Evolutionary conservation across 176 grass and related monocot species (phyloP).

Genomic region (Eremochloa ophiuroides): DNA sequence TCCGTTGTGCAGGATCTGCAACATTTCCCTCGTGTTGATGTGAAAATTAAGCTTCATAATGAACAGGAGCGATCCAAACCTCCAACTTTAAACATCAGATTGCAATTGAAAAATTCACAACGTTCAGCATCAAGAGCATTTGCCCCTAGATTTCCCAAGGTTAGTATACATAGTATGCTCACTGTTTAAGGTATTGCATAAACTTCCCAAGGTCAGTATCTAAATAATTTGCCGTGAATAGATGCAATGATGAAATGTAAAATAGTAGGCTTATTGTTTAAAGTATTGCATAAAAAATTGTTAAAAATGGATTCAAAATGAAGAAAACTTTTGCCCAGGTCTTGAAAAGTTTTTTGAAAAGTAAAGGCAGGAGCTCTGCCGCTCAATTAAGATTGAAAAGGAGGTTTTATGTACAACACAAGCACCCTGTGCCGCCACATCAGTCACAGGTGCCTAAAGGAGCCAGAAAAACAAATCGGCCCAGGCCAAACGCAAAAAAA

Average conservation of each 20-base stretch:
- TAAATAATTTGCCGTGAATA: slow-evolving; percentile 21
- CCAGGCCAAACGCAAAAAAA: too few relatives aligned
- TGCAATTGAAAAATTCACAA: slow-evolving; percentile 63
- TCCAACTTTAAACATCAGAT: slow-evolving; percentile 61
- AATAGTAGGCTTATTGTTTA: not conserved
- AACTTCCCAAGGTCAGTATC: slow-evolving; percentile 74
- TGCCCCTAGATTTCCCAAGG: slow-evolving; percentile 87
- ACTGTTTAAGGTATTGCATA: not conserved
- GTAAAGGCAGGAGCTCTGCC: too few relatives aligned
- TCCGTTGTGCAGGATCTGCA: slow-evolving; percentile 69
- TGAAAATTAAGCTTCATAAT: slow-evolving; percentile 71
- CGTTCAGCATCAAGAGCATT: slow-evolving; percentile 70
- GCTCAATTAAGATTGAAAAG: too few relatives aligned
- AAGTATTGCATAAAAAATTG: not conserved
- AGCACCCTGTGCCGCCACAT: too few relatives aligned
- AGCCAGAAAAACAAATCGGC: too few relatives aligned
- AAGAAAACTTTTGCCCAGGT: not conserved
- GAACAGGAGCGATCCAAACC: slow-evolving; percentile 42
- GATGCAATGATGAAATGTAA: slow-evolving; percentile 3
- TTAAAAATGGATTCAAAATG: not conserved
- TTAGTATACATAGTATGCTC: slow-evolving; percentile 23
- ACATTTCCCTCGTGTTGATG: slow-evolving; percentile 63
- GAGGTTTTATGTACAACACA: too few relatives aligned
- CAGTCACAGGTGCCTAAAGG: too few relatives aligned
- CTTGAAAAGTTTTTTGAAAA: not conserved